A percentile compares a stretch with the other conserved stretches of the same genome.
Evolutionary conservation across 2,329 filamentous ascomycete species (phyloP).

Genomic region (Pseudocercospora vitis): DNA sequence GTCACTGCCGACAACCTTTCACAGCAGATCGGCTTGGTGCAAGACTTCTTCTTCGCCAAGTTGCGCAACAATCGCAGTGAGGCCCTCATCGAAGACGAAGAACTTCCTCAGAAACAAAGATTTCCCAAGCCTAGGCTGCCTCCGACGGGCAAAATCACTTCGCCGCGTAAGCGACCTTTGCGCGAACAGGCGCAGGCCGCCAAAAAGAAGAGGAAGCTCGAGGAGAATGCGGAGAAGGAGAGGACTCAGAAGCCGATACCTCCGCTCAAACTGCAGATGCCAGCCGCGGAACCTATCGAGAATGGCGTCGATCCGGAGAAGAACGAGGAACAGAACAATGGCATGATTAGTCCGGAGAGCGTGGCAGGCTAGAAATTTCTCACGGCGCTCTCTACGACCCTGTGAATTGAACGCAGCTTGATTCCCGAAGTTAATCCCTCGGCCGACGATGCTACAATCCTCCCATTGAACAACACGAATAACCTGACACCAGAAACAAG

Average conservation of each 20-base stretch:
- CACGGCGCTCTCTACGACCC: too few species aligned
- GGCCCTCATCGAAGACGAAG: conserved; percentile 88
- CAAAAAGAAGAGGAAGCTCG: conserved; percentile 80
- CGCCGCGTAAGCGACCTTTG: conserved; percentile 76
- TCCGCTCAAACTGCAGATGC: conserved; percentile 49
- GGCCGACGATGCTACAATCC: too few species aligned
- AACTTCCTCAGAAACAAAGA: conserved; percentile 88
- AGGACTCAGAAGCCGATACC: conserved; percentile 51
- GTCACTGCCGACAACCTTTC: conserved; percentile 77
- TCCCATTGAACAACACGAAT: too few species aligned
- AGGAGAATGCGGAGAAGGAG: conserved; percentile 45
- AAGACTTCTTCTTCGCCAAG: conserved; percentile 88
- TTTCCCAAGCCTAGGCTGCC: conserved; percentile 61
- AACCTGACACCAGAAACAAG: too few species aligned
- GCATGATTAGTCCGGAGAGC: conserved; percentile 85
- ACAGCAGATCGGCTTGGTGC: conserved; percentile 80
- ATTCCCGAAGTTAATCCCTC: too few species aligned
- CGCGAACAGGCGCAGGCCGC: conserved; percentile 80
- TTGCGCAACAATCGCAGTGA: conserved; percentile 80
- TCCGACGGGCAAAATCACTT: conserved; percentile 82
- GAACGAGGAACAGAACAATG: conserved; percentile 64
- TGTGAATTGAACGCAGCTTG: too few species aligned
- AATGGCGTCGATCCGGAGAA: conserved; percentile 60
- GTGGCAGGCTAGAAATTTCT: conserved; percentile 41
- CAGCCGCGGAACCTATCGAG: conserved; percentile 40